A percentile compares a stretch with the other conserved stretches of the same genome.
Conservation (phyloP, 805 yeast genomes). For the Sugiyamaella qingdaonensis region DNA sequence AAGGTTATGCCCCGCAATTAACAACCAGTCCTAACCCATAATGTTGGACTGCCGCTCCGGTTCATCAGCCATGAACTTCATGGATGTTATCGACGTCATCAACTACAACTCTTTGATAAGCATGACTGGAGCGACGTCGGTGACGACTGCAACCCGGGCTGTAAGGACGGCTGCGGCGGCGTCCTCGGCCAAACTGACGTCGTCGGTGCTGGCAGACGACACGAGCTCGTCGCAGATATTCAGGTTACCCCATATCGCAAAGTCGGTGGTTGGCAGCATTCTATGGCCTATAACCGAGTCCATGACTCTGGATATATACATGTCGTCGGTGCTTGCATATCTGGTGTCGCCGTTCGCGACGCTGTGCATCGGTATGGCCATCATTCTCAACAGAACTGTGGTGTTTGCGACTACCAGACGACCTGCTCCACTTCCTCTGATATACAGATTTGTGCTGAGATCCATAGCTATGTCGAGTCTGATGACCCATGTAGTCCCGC, state of each 20-base stretch:
- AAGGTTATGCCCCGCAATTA: not conserved
- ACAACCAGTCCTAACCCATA: not conserved
- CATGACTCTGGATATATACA: slow-evolving; percentile 14
- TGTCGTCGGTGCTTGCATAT: slow-evolving; percentile 15
- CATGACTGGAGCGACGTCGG: not conserved
- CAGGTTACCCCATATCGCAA: slow-evolving; percentile 13
- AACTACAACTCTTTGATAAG: not conserved
- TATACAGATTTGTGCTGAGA: slow-evolving; percentile 37
- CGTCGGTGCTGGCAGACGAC: not conserved
- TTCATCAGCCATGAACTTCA: not conserved
- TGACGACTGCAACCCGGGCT: not conserved
- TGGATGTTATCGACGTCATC: slow-evolving; percentile 2
- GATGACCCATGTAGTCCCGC: slow-evolving; percentile 35
- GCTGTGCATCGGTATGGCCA: slow-evolving; percentile 53
- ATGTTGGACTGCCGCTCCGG: not conserved
- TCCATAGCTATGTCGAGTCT: slow-evolving; percentile 36
- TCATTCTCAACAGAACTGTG: slow-evolving; percentile 53
- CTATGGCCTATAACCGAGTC: slow-evolving; percentile 11
- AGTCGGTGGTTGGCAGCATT: slow-evolving; percentile 11
- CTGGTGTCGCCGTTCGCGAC: slow-evolving; percentile 31
- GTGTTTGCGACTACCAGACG: slow-evolving; percentile 54
- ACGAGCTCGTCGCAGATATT: not conserved
- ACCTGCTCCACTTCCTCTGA: slow-evolving; percentile 35
- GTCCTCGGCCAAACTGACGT: not conserved
- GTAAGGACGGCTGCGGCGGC: not conserved